Conservation (phyloP, 768 basidiomycete genomes). For the Exidia glandulosa region DNA sequence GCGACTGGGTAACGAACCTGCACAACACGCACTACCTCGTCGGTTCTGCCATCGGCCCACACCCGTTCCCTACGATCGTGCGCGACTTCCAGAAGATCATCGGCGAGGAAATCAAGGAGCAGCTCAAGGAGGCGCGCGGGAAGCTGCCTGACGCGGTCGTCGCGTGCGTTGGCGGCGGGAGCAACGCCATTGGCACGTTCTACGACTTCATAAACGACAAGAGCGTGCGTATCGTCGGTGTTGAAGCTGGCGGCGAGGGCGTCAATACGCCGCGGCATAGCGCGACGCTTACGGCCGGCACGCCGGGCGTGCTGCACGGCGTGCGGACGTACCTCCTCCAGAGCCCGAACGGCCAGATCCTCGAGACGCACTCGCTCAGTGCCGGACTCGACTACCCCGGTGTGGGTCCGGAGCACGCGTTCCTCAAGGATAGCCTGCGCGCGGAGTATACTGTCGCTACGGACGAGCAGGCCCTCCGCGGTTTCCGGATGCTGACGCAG, state of each 20-base stretch:
- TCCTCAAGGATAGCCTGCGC: slow-evolving; percentile 88
- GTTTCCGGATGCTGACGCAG: slow-evolving; percentile 86
- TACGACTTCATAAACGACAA: slow-evolving; percentile 91
- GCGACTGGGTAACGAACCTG: slow-evolving; percentile 97
- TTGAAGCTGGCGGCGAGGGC: slow-evolving; percentile 97
- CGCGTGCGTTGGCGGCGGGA: slow-evolving; percentile 96
- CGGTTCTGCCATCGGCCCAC: slow-evolving; percentile 94
- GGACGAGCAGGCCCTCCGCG: slow-evolving; percentile 87
- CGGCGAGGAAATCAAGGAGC: slow-evolving; percentile 85
- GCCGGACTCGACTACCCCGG: slow-evolving; percentile 95
- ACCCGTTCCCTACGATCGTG: slow-evolving; percentile 98
- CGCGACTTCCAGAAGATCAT: slow-evolving; percentile 97
- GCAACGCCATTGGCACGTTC: slow-evolving; percentile 96
- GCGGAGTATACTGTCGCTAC: slow-evolving; percentile 91
- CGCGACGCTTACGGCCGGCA: slow-evolving; percentile 84
- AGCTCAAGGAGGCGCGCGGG: slow-evolving; percentile 57
- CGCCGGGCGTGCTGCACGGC: slow-evolving; percentile 91
- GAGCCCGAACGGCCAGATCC: slow-evolving; percentile 79
- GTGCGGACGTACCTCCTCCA: slow-evolving; percentile 94
- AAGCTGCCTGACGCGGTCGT: slow-evolving; percentile 92
- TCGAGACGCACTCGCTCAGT: slow-evolving; percentile 94
- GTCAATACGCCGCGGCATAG: slow-evolving; percentile 79
- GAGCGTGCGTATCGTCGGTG: slow-evolving; percentile 76
- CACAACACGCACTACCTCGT: slow-evolving; percentile 92
- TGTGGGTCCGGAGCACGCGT: slow-evolving; percentile 96